Conservation (phyloP, 345 rosid species). For the Pseudoturritis turrita region DNA sequence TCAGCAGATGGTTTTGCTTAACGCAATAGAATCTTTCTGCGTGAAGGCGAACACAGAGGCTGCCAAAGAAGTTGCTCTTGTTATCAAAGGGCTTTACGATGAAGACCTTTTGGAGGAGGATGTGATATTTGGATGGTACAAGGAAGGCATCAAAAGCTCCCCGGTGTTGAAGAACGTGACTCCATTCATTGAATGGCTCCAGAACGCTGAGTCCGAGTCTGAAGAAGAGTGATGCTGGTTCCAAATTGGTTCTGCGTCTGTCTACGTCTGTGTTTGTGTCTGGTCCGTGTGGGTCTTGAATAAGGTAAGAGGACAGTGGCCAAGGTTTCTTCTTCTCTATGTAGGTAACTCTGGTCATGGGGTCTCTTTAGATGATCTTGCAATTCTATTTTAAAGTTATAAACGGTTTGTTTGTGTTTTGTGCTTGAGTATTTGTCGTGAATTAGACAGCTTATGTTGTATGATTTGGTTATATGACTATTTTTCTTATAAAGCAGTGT, state of each 20-base stretch:
- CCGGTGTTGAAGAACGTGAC: slow-evolving; percentile 45
- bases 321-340: neutral
- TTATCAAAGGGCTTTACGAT: slow-evolving; percentile 59
- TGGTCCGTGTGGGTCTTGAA: neutral
- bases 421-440: neutral
- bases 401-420: neutral
- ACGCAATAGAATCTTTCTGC: slow-evolving; percentile 44
- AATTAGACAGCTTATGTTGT: neutral
- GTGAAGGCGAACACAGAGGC: slow-evolving; percentile 26
- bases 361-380: neutral
- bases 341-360: neutral
- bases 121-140: slow-evolving; percentile 47
- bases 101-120: slow-evolving; percentile 61
- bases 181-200: slow-evolving; percentile 66
- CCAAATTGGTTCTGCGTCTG: neutral
- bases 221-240: slow-evolving; percentile 46
- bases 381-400: neutral
- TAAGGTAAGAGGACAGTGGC: slow-evolving; percentile 12
- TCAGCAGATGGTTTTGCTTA: slow-evolving; percentile 41
- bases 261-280: neutral
- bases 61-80: slow-evolving; percentile 53
- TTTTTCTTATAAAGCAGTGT: too few species aligned
- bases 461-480: neutral
- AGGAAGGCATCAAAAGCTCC: slow-evolving; percentile 39
- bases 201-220: slow-evolving; percentile 73